Evolutionary conservation across 148 eudicot species (phyloP).

Genomic region (Persicaria maculosa): DNA sequence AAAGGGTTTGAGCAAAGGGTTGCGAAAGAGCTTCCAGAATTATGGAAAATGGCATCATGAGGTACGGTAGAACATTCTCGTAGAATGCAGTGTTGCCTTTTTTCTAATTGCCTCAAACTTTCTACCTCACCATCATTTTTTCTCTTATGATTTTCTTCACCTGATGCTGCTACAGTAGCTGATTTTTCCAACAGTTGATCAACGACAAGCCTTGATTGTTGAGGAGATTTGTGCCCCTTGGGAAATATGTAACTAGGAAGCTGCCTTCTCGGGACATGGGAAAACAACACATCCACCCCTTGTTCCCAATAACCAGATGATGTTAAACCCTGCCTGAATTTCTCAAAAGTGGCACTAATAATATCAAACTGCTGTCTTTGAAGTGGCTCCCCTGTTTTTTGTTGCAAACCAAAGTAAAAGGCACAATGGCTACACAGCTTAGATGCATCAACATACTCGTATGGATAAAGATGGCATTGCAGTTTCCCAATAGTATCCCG

Average conservation of each 20-base stretch:
- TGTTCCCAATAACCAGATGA: slow-evolving; percentile 71
- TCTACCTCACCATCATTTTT: slow-evolving; percentile 26
- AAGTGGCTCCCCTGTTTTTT: slow-evolving; percentile 58
- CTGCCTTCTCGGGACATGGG: slow-evolving; percentile 63
- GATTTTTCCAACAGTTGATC: slow-evolving; percentile 25
- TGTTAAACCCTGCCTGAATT: slow-evolving; percentile 52
- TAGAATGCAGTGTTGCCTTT: slow-evolving; percentile 30
- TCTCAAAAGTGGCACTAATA: slow-evolving; percentile 66
- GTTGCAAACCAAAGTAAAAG: slow-evolving; percentile 78
- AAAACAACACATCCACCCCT: slow-evolving; percentile 69
- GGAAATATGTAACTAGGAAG: slow-evolving; percentile 61
- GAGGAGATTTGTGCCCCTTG: slow-evolving; percentile 43
- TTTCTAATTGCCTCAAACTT: slow-evolving; percentile 18
- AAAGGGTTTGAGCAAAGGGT: background rate
- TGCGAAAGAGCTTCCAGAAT: slow-evolving; percentile 10
- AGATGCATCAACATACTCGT: slow-evolving; percentile 52
- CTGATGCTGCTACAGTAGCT: slow-evolving; percentile 20
- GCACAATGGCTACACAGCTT: slow-evolving; percentile 61
- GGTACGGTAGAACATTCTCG: slow-evolving; percentile 33
- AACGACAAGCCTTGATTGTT: slow-evolving; percentile 25
- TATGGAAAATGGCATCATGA: slow-evolving; percentile 33
- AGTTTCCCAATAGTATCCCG: slow-evolving; percentile 69
- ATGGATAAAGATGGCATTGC: slow-evolving; percentile 83
- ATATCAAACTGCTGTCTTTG: slow-evolving; percentile 76
- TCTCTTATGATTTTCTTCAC: slow-evolving; percentile 34